Percentiles rank a stretch among this genome's conserved stretches.
These are phyloP conservation scores for Raphanus raphanistrum DNA, from an alignment of 345 rosid genomes.

Conservation along the genomic window DNA sequence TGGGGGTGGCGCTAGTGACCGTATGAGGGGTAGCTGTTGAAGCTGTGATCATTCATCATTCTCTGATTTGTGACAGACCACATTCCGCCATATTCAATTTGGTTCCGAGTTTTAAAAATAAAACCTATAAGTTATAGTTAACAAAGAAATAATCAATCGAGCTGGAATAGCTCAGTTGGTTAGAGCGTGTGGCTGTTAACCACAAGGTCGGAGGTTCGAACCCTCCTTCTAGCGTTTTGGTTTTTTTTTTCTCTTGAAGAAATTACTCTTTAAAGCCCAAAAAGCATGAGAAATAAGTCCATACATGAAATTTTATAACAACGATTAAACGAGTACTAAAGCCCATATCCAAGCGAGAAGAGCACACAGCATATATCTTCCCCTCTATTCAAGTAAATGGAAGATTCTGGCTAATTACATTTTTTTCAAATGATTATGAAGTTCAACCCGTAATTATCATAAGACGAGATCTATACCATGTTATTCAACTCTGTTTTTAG, in stretches of 20 bases:
- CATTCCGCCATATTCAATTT: constrained; percentile 23
- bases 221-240: constrained; percentile 47
- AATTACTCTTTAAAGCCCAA: not conserved
- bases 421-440: no score
- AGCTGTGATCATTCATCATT: constrained; percentile 10
- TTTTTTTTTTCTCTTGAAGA: not conserved
- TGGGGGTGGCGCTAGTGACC: constrained; percentile 24
- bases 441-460: no score
- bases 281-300: not conserved
- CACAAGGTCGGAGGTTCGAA: constrained; percentile 90
- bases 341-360: not conserved
- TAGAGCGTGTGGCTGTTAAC: constrained; percentile 91
- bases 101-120: not conserved
- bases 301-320: not conserved
- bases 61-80: constrained; percentile 6
- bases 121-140: no score
- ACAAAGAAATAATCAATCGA: not conserved
- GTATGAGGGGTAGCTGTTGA: constrained; percentile 20
- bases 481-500: no score
- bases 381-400: not conserved
- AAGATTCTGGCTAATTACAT: no score
- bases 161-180: constrained; percentile 91
- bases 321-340: not conserved
- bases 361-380: not conserved
- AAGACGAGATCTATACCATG: no score